Evolutionary conservation across 805 yeast genomes (phyloP), one percentile per base, ranked within the genome.

Genomic region (Barnettozyma vustinii): DNA sequence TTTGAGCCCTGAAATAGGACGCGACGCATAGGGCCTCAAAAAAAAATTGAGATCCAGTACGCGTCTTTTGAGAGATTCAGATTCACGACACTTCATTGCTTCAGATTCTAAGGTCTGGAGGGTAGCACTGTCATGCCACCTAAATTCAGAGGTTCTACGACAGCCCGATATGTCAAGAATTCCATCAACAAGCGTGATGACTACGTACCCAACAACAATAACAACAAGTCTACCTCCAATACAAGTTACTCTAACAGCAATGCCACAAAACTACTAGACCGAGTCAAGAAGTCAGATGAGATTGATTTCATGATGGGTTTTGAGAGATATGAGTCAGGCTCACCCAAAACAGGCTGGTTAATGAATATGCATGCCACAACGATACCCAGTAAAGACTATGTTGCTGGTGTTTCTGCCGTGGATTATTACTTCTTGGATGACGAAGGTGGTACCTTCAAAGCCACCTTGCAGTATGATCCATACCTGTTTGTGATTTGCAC

Each of bases 381-480:
- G 1, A 64, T 86, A 3, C 79, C 84, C 2, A 75, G 79, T 12
- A 79, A 77, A 5, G 83, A 80, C 30, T 70, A 73, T 40, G 58
- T 75, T 10, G 72, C 78, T n/a, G 97, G 96, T 9, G 72, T 78
- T 33, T 79, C 97, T 0, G 99, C 92, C 3, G 97, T 92, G 3
- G 97, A 94, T 58, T 90, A 85, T 65, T 95, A 95, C 63, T 94
- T 95, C 58, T 68, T 94, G 8, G 98, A 91, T 64, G 96, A 88
- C 59, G 97, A 91, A 64, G 99, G 99, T 43, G 99, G 97, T 7
- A 81, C 87, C 40, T 94, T 95, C 72, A 94, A 92, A 63, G 83
- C 90, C 4, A 84, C 96, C 1, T 67, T 87, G 13, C 84, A 77
- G 50, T 87, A 79, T 62, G 90, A 88, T 57, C 99, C 99, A 0